Evolutionary conservation across 2,329 filamentous ascomycete genomes (phyloP), one percentile per base, ranked within the genome.

Genomic region (Beauveria pseudobassiana): DNA sequence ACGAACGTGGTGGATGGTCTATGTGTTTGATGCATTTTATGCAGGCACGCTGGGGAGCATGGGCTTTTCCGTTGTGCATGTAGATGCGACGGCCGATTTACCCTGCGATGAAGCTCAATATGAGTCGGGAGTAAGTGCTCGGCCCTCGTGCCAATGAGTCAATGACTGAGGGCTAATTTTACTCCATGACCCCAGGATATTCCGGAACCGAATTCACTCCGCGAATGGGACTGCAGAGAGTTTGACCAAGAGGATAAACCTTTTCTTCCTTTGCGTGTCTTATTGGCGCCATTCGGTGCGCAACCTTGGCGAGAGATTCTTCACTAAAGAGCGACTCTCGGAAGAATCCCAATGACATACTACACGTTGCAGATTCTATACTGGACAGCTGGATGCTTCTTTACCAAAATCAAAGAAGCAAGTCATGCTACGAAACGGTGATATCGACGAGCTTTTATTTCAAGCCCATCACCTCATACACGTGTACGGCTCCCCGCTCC

Each of bases 1-100:
- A 51, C 78, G 87, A 56, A 89, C 87, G 1, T 90, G 87, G 87
- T 90, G 87, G 87, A 82, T 83, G 66, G 72, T 89, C 55, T 87
- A 82, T 66, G 78, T 83, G 18, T 75, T 83, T 4, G 87, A 89
- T 68, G 83, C 81, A 0, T 71, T 69, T n/a, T 73, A 73, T 10
- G 69, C 70, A 0, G 73, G 69, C 0, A 76, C 73, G 0, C 40
- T 69, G 26, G 67, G 72, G 0, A 67, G 61, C 0, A 65, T 68
- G 53, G 67, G 64, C 0, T 72, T 76, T 16, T 64, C 67, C 1
- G 67, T 69, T 0, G 54, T 69, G 1, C 74, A 75, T 45, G 73
- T 87, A 0, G 72, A 78, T 1, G 77, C 79, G 0, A 82, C 85
- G 22, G 82, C 86, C 0, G 77, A 80, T 0, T 74, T 90, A 3